A percentile compares a stretch with the other conserved stretches of the same genome.
These are phyloP conservation scores for Aleurites moluccanus DNA, from an alignment of 441 rosid species.

Conservation along the genomic window DNA sequence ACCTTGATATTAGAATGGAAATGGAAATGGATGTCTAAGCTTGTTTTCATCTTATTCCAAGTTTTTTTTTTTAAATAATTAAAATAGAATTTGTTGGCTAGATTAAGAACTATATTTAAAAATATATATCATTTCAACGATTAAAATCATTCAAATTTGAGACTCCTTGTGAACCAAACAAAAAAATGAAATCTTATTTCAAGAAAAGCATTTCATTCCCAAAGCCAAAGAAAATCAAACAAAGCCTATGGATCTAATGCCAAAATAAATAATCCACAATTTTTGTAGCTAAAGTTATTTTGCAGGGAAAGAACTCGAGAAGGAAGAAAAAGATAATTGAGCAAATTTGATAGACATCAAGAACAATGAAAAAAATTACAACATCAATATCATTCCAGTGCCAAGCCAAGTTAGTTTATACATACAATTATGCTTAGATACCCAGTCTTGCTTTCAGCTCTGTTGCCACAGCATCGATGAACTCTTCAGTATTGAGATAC, in stretches of 20 bases:
- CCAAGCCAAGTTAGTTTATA: not conserved
- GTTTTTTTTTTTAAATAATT: no score
- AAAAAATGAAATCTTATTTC: not conserved
- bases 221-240: no score
- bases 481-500: conserved; percentile 83
- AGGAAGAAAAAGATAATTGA: not conserved
- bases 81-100: no score
- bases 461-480: conserved; percentile 78
- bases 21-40: no score
- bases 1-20: no score
- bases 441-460: conserved; percentile 56
- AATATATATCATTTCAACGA: no score
- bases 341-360: not conserved
- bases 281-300: not conserved
- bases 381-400: not conserved
- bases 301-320: not conserved
- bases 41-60: no score
- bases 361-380: not conserved
- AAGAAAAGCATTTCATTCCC: no score
- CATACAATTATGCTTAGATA: conserved; percentile 26
- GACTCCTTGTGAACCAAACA: not conserved
- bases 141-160: no score
- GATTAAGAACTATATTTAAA: no score
- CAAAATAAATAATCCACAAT: no score
- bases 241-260: no score